Evolutionary conservation across 768 basidiomycete species (phyloP), one percentile per base, ranked within the genome.

Genomic region (Tricholoma matsutake): DNA sequence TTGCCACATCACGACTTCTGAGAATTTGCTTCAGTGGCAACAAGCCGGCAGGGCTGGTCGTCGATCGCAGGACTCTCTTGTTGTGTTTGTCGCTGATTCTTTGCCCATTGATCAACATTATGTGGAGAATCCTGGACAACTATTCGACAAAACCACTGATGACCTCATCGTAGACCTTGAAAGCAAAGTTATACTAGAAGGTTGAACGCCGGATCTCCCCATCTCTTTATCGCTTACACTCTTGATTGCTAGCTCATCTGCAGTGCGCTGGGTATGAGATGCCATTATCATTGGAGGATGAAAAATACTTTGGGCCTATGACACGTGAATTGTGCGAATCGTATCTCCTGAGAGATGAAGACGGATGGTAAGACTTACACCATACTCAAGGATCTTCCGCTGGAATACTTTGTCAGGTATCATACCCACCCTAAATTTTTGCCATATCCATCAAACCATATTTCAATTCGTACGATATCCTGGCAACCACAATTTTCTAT

Each of bases 201-300:
- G 82, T 77, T 35, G 20, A 16, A 13, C 32, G 7, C n/a, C 28
- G 4, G 43, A 25, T 10, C 31, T 8, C 13, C 22, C 5, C 20
- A 7, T 39, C 54, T 45, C 32, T 6, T 6, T 56, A 13, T 54
- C 9, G 39, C 13, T 28, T 29, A 61, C 62, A 28, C 64, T 18
- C n/a, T 10, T 37, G 16, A 56, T 56, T 25, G 58, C 10, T 56
- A 82, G 88, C 85, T 5, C 94, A 95, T 69, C 71, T 96, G 11
- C 94, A 96, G 69, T 96, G 93, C 64, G 94, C 94, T 16, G 91
- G 85, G 0, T 79, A 87, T 58, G 94, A 96, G 73, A 89, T 96
- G 84, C 94, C 94, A 0, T 65, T 95, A 22, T 84, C 82, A 16
- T 63, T 73, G 0, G 84, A 83, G 13, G 94, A 95, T 63, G 76